Evolutionary conservation across 805 yeast genomes (phyloP).

Genomic region (Candida cerambycidarum): DNA sequence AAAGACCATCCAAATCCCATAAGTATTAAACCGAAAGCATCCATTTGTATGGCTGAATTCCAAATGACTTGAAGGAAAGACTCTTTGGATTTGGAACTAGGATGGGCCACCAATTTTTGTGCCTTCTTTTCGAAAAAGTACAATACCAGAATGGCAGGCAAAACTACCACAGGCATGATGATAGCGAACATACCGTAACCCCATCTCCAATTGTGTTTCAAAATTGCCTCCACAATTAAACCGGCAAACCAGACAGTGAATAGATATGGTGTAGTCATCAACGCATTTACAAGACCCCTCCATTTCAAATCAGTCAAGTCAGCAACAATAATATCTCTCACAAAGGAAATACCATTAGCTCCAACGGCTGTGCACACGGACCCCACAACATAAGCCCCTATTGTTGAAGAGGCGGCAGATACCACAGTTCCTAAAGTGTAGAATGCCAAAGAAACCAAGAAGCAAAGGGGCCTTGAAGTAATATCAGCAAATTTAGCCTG

Average conservation of each 20-base stretch:
- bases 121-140: constrained; percentile 31
- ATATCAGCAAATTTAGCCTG: constrained; percentile 23
- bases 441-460: constrained; percentile 17
- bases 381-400: constrained; percentile 25
- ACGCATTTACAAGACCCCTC: constrained; percentile 21
- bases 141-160: constrained; percentile 33
- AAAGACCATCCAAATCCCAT: constrained; percentile 40
- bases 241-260: constrained; percentile 46
- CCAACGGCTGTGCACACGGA: constrained; percentile 21
- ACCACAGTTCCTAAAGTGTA: constrained; percentile 23
- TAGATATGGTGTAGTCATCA: constrained; percentile 36
- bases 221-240: constrained; percentile 31
- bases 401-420: constrained; percentile 19
- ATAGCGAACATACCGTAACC: constrained; percentile 53
- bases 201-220: constrained; percentile 48
- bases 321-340: constrained; percentile 21
- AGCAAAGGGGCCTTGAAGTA: constrained; percentile 22
- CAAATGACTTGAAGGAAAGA: constrained; percentile 16
- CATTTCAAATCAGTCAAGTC: constrained; percentile 26
- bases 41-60: constrained; percentile 13
- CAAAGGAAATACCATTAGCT: constrained; percentile 19
- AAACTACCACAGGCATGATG: constrained; percentile 39
- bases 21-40: constrained; percentile 36
- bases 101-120: constrained; percentile 17
- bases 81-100: constrained; percentile 21